Evolutionary conservation across 2,329 filamentous ascomycete species (phyloP).

Genomic region (Claviceps cyperi): DNA sequence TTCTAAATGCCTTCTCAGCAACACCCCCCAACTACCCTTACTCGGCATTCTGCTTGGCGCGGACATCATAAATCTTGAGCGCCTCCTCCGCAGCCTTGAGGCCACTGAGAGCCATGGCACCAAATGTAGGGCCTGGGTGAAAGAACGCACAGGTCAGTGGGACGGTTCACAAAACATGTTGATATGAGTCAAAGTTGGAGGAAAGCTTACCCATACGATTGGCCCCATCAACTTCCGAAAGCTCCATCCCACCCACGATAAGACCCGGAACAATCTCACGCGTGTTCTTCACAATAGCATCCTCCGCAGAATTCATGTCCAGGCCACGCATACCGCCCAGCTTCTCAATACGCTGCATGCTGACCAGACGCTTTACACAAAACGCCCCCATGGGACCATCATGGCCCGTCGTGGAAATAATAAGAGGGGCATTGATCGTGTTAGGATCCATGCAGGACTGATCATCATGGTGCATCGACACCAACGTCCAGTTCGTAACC

Average conservation of each 20-base stretch:
- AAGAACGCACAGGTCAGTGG: background rate
- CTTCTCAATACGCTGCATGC: constrained; percentile 70
- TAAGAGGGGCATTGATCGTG: constrained; percentile 82
- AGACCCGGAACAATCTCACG: constrained; percentile 77
- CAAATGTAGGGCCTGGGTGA: constrained; percentile 53
- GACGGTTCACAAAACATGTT: too few relatives aligned
- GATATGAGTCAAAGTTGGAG: background rate
- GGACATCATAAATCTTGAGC: constrained; percentile 59
- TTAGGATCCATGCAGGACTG: constrained; percentile 96
- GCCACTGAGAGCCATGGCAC: constrained; percentile 75
- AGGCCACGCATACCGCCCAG: constrained; percentile 86
- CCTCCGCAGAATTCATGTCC: constrained; percentile 84
- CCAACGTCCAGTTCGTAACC: constrained; percentile 91
- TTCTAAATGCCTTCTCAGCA: constrained; percentile 12
- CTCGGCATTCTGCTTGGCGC: constrained; percentile 59
- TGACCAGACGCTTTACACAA: constrained; percentile 77
- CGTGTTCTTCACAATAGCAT: constrained; percentile 85
- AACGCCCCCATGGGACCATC: constrained; percentile 87
- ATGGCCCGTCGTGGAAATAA: constrained; percentile 84
- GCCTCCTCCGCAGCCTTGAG: constrained; percentile 88
- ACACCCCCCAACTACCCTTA: background rate
- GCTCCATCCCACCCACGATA: constrained; percentile 90
- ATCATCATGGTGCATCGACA: constrained; percentile 74
- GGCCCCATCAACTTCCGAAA: constrained; percentile 78
- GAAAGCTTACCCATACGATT: constrained; percentile 63